Evolutionary conservation across 2,329 filamentous ascomycete genomes (phyloP).

Genomic region (Aspergillus hiratsukae): DNA sequence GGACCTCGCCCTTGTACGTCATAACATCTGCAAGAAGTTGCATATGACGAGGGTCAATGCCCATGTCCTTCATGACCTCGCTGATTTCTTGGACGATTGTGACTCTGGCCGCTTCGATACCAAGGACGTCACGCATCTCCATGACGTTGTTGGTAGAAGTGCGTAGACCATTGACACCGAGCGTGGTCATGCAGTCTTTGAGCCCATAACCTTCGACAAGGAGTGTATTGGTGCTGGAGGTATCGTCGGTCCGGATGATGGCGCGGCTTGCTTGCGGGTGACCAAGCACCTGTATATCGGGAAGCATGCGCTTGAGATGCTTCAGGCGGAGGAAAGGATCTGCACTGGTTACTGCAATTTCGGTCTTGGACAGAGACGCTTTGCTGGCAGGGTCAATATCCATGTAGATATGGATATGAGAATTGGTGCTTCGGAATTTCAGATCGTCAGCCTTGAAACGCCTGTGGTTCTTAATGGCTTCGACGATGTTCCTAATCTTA

Average conservation of each 20-base stretch:
- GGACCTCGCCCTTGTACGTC: slow-evolving; percentile 96
- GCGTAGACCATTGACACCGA: slow-evolving; percentile 75
- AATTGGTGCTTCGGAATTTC: slow-evolving; percentile 46
- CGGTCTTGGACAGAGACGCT: slow-evolving; percentile 36
- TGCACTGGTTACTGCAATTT: slow-evolving; percentile 39
- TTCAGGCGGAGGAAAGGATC: slow-evolving; percentile 63
- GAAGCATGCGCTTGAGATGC: slow-evolving; percentile 75
- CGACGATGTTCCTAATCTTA: slow-evolving; percentile 65
- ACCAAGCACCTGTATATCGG: slow-evolving; percentile 80
- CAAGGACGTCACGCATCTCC: slow-evolving; percentile 80
- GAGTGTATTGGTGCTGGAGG: slow-evolving; percentile 66
- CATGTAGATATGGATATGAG: slow-evolving; percentile 69
- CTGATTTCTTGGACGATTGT: slow-evolving; percentile 88
- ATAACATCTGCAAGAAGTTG: slow-evolving; percentile 95
- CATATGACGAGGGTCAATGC: slow-evolving; percentile 97
- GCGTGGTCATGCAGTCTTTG: slow-evolving; percentile 83
- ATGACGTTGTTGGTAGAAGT: slow-evolving; percentile 82
- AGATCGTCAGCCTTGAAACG: slow-evolving; percentile 68
- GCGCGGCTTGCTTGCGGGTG: slow-evolving; percentile 81
- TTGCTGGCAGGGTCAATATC: slow-evolving; percentile 40
- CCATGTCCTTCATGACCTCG: slow-evolving; percentile 87
- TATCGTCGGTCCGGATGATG: slow-evolving; percentile 78
- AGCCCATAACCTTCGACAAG: slow-evolving; percentile 92
- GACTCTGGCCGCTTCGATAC: slow-evolving; percentile 86
- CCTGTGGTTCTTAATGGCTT: slow-evolving; percentile 73